phyloP scores from a whole-genome alignment of 1,139 yeast genomes.

The Scheffersomyces lignicola region DNA sequence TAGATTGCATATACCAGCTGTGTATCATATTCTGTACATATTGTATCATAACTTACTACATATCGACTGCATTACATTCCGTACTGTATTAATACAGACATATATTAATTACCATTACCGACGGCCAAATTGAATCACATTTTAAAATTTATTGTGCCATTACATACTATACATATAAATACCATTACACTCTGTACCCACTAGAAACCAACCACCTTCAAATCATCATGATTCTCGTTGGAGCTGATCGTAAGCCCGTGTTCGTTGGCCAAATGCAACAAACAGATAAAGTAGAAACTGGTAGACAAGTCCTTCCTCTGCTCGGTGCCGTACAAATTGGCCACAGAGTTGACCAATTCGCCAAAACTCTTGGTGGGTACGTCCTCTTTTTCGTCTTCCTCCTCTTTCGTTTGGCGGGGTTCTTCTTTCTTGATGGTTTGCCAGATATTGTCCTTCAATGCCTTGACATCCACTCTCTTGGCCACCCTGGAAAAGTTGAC shows the following conservation, averaged over 20 bases:
- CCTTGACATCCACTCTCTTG: conserved; percentile 79
- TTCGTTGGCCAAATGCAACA: conserved; percentile 86
- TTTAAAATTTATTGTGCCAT: too few species aligned
- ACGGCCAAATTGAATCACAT: too few species aligned
- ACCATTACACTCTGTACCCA: background rate
- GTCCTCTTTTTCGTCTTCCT: conserved; percentile 9
- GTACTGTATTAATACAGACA: too few species aligned
- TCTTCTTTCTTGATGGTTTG: conserved; percentile 39
- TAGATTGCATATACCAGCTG: conserved; percentile 7
- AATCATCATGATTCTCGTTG: conserved; percentile 57
- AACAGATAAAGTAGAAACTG: conserved; percentile 82
- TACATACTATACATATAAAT: background rate
- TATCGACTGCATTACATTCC: too few species aligned
- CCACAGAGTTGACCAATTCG: conserved; percentile 50
- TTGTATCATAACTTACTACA: background rate
- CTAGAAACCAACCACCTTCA: conserved; percentile 48
- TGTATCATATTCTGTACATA: background rate
- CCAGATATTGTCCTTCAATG: conserved; percentile 85
- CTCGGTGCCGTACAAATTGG: conserved; percentile 52
- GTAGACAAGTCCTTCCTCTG: conserved; percentile 71
- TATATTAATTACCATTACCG: too few species aligned
- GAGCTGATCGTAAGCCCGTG: conserved; percentile 70
- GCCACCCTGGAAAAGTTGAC: conserved; percentile 79
- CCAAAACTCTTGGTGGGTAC: conserved; percentile 39
- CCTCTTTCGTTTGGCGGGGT: conserved; percentile 7